Evolutionary conservation across 208 protist genomes (phyloP), one percentile per base, ranked within the genome.

Genomic region (Acanthamoeba royreba): DNA sequence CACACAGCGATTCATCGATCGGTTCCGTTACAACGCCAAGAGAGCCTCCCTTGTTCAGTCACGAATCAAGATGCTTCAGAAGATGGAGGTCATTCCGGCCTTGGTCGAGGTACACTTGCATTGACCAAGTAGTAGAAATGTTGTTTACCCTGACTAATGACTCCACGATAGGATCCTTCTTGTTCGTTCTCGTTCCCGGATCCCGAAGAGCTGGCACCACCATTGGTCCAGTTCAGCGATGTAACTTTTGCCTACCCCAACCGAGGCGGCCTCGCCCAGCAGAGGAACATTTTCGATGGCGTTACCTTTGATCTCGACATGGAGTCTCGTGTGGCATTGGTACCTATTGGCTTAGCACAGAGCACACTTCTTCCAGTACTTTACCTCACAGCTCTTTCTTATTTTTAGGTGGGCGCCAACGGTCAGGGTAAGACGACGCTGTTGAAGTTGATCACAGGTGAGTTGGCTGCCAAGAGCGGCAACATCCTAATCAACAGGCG

Each of bases 201-300:
- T 49, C 89, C 87, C 31, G 90, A 93, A 43, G 72, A 93, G 52
- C 47, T 87, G 95, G 43, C 74, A 42, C 94, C 52, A 72, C 98
- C 98, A 11, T 98, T 99, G 96, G 93, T 99, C 72, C 98, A 99
- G 94, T 99, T 99, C 95, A 96, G 98, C 40, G 97, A 92, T 42
- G 86, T 94, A 22, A 47, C 47, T 2, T 96, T 96, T 93, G 92
- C 79, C 35, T 96, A 96, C 63, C 81, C 92, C 38, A 72, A 94
- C n/a, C 55, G 87, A 15, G 53, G 95, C 35, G 43, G 94, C 11
- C 88, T 97, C 40, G 97, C 96, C 53, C 79, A 89, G 61, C 49
- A 92, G 46, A 5, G 43, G 13, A 77, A 92, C 55, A 45, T 92
- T 31, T 92, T 92, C 61, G 58, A 66, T 17, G 46, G 77, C 49